A percentile compares a stretch with the other conserved stretches of the same genome.
phyloP scores from a whole-genome alignment of 192 early-diverging fungal species.

The Backusella tarrabulga region DNA sequence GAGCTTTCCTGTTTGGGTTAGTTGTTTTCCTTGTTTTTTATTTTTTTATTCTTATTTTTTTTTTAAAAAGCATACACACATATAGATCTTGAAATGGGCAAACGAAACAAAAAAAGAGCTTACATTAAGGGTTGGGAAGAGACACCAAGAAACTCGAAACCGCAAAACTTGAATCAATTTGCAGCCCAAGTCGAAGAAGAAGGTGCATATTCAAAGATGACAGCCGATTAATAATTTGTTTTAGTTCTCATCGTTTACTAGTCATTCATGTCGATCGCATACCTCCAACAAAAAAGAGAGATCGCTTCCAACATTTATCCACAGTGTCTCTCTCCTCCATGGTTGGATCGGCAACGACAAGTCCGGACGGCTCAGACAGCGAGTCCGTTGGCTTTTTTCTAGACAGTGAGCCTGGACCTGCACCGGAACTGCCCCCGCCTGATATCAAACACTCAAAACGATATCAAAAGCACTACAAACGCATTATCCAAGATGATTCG shows the following conservation, averaged over 20 bases:
- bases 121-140: not conserved
- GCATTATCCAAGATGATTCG: constrained; percentile 1
- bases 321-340: not conserved
- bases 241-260: not conserved
- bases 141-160: not conserved
- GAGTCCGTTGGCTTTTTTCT: not conserved
- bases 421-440: not conserved
- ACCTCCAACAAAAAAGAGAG: not conserved
- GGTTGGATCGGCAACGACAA: not conserved
- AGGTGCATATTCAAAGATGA: not conserved
- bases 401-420: not conserved
- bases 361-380: not conserved
- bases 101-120: not conserved
- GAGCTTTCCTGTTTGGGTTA: not conserved
- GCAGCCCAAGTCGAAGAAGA: constrained; percentile 3
- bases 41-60: not conserved
- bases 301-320: not conserved
- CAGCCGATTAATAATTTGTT: not conserved
- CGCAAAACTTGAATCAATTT: not conserved
- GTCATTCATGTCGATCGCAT: not conserved
- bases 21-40: not conserved
- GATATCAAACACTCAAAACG: not conserved
- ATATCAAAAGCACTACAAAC: not conserved
- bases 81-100: not conserved
- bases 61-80: not conserved